These are phyloP conservation scores for Fusarium pseudonygamai DNA, from an alignment of 2,329 filamentous ascomycete genomes.

Conservation along the genomic window DNA sequence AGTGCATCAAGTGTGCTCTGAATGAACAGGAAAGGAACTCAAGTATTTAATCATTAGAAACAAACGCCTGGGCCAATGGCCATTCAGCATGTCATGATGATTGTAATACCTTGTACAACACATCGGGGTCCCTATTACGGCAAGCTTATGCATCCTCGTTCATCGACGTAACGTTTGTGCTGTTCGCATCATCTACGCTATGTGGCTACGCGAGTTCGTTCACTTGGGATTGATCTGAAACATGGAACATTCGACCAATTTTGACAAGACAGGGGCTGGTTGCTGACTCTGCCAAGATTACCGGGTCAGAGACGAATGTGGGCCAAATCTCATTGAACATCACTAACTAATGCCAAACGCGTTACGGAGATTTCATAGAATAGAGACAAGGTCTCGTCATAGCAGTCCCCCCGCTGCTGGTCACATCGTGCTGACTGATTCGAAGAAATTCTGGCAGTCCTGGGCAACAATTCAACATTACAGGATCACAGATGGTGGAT, in stretches of 20 bases:
- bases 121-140: neutral
- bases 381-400: constrained; percentile 18
- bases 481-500: constrained; percentile 25
- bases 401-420: neutral
- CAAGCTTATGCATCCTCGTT: neutral
- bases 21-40: neutral
- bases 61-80: neutral
- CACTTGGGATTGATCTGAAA: constrained; percentile 28
- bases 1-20: neutral
- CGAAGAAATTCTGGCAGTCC: neutral
- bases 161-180: neutral
- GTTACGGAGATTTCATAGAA: neutral
- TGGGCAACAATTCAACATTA: constrained; percentile 19
- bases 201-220: neutral
- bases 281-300: constrained; percentile 3
- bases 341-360: constrained; percentile 11
- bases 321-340: neutral
- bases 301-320: constrained; percentile 13
- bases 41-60: neutral
- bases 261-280: constrained; percentile 5
- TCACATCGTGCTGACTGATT: neutral
- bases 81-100: neutral
- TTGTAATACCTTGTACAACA: neutral
- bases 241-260: constrained; percentile 23
- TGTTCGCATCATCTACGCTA: neutral